Base-by-base conservation (phyloP, 1,139 yeast species). In the Candida pseudocylindracea region DNA sequence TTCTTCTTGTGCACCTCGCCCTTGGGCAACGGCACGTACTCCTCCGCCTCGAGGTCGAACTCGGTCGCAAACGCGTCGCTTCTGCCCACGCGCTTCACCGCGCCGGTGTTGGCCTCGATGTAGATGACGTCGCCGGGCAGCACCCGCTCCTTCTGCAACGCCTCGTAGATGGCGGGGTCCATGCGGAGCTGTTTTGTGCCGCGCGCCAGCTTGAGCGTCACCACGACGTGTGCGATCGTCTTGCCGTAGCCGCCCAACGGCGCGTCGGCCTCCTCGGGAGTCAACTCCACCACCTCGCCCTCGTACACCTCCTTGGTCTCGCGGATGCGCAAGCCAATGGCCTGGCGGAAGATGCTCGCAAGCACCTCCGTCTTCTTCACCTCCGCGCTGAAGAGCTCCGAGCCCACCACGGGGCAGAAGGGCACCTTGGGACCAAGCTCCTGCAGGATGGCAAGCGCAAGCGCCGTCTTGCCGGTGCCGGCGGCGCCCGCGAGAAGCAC, bases 1-100 rank as follows among this genome's bases (percentile, higher is more conserved):
- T 88, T 88, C 67, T 85, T 88, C 55, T 91, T 91, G 58, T 91
- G 98, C 29, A 88, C 96, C 51, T 88, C 99, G 32, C 98, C 98
- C 57, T 88, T 88, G 38, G 99, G 98, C 43, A 88, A 63, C 32
- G 98, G 98, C 27, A 91, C 99, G 51, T 88, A 88, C 53, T 88
- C 98, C 57, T 88, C 98, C 26, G 96, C 95, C 57, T 91, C 98
- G 43, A 88, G 63, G 53, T 88, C 99, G 45, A 85, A 88, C 54
- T 88, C 99, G 1, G 98, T 88, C 29, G 98, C 95, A 49, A 81
- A 88, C 0, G 96, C 96, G 52, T 91, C 98, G 5, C 93, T 79
- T 51, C 99, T 69, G 35, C 99, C 99, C 29, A 91, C 98, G 45
- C 98, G 63, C 53, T 88, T 91, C 34, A 88, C 96, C 3, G 95